Percentiles rank a stretch among this genome's conserved stretches.
phyloP scores from a whole-genome alignment of 331 rosid genomes.

The Phaseolus coccineus region DNA sequence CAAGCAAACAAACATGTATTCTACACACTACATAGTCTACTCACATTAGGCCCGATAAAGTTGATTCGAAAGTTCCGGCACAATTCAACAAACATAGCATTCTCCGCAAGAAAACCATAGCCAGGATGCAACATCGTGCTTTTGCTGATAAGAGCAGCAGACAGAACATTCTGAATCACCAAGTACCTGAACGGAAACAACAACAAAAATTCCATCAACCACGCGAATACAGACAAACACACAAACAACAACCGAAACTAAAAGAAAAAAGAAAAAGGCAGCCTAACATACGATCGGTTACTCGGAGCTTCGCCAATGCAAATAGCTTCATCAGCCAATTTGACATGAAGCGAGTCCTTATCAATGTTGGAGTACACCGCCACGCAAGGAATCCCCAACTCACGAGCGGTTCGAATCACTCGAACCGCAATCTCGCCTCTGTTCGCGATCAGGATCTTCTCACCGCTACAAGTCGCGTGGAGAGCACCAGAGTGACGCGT shows the following conservation, averaged over 20 bases:
- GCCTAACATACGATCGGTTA: constrained; percentile 52
- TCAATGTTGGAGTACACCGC: constrained; percentile 63
- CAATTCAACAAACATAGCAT: constrained; percentile 95
- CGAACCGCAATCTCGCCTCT: constrained; percentile 99
- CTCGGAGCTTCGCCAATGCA: constrained; percentile 84
- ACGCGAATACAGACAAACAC: background rate
- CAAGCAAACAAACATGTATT: background rate
- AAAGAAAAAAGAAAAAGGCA: constrained; percentile 6
- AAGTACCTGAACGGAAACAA: constrained; percentile 64
- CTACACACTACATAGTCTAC: constrained; percentile 36
- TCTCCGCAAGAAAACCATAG: constrained; percentile 97
- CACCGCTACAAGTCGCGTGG: constrained; percentile 49
- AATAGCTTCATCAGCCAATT: constrained; percentile 84
- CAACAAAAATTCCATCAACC: background rate
- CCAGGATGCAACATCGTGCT: constrained; percentile 99
- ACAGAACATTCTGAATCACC: constrained; percentile 77
- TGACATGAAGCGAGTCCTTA: constrained; percentile 77
- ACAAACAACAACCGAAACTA: background rate
- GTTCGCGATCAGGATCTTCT: constrained; percentile 83
- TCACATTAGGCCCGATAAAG: constrained; percentile 95
- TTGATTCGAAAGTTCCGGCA: constrained; percentile 89
- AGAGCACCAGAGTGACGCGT: constrained; percentile 46
- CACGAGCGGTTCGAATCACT: constrained; percentile 93
- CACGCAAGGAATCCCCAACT: constrained; percentile 83
- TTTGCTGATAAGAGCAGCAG: constrained; percentile 81